Evolutionary conservation across 352 stramenopile genomes (phyloP).

Genomic region (Phytophthora sojae): DNA sequence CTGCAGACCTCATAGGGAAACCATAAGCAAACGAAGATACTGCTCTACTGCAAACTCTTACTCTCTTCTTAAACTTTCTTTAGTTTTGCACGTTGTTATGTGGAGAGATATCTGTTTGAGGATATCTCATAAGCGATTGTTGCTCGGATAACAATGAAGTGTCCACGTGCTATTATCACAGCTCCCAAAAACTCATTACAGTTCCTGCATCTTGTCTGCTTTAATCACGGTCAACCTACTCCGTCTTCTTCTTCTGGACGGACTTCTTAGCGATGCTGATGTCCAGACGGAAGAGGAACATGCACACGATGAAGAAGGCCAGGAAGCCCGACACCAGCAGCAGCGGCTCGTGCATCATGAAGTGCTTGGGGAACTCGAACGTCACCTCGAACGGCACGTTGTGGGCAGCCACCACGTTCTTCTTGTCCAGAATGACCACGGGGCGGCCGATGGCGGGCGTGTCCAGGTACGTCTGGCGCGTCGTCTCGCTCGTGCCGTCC

Average conservation of each 20-base stretch:
- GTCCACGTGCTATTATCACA: constrained; percentile 1
- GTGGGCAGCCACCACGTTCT: constrained; percentile 86
- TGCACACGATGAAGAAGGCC: constrained; percentile 87
- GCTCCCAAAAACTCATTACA: constrained; percentile 21
- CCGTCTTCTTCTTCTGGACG: constrained; percentile 69
- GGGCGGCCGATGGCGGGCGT: constrained; percentile 79
- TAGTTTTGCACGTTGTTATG: not conserved
- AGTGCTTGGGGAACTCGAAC: constrained; percentile 82
- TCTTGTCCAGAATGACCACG: constrained; percentile 84
- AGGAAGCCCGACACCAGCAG: constrained; percentile 88
- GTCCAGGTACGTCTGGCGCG: constrained; percentile 88
- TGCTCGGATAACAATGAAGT: too few species aligned
- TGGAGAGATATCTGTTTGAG: too few species aligned
- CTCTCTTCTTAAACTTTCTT: constrained; percentile 5
- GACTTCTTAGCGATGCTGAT: constrained; percentile 68
- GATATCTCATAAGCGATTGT: too few species aligned
- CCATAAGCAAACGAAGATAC: constrained; percentile 49
- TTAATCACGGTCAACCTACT: constrained; percentile 50
- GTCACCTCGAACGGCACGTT: constrained; percentile 89
- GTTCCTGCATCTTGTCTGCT: constrained; percentile 18
- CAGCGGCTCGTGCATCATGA: constrained; percentile 90
- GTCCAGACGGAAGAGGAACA: constrained; percentile 86
- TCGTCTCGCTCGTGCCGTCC: constrained; percentile 60
- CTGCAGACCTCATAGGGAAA: constrained; percentile 22
- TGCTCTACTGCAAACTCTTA: constrained; percentile 47